These are phyloP conservation scores for Acrocalymma vagum DNA, from an alignment of 2,329 filamentous ascomycete genomes.

Conservation along the genomic window DNA sequence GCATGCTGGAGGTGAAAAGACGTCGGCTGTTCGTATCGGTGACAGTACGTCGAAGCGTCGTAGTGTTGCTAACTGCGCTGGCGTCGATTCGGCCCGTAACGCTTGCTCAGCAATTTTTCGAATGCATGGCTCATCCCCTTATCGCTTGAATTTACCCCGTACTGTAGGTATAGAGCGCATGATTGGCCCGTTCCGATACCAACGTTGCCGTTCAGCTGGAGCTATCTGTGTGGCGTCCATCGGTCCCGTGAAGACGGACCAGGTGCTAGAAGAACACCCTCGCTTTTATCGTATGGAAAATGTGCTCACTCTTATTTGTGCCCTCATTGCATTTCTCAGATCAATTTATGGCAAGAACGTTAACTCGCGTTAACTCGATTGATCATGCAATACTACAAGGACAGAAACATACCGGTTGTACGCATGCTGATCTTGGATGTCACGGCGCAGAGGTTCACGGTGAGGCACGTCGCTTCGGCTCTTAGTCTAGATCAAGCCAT, in stretches of 20 bases:
- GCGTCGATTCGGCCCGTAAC: slow-evolving; percentile 4
- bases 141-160: slow-evolving; percentile 4
- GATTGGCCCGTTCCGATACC: slow-evolving; percentile 5
- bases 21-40: slow-evolving; percentile 1
- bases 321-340: slow-evolving; percentile 1
- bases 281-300: slow-evolving; percentile 4
- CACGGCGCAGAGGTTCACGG: not conserved
- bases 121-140: slow-evolving; percentile 3
- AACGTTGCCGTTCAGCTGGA: slow-evolving; percentile 3
- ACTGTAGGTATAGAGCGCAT: slow-evolving; percentile 4
- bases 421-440: slow-evolving; percentile 3
- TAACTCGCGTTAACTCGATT: slow-evolving; percentile 4
- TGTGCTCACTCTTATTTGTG: slow-evolving; percentile 5
- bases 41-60: slow-evolving; percentile 2
- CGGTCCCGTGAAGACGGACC: too few relatives aligned
- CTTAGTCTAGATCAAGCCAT: slow-evolving; percentile 1
- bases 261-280: not conserved
- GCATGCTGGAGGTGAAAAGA: slow-evolving; percentile 5
- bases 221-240: slow-evolving; percentile 3
- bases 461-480: slow-evolving; percentile 1
- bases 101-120: slow-evolving; percentile 2
- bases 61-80: slow-evolving; percentile 2
- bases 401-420: slow-evolving; percentile 3
- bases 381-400: slow-evolving; percentile 1
- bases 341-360: slow-evolving; percentile 3